Evolutionary conservation across 2,329 filamentous ascomycete species (phyloP), one percentile per base, ranked within the genome.

Genomic region (Verruconis gallopava): DNA sequence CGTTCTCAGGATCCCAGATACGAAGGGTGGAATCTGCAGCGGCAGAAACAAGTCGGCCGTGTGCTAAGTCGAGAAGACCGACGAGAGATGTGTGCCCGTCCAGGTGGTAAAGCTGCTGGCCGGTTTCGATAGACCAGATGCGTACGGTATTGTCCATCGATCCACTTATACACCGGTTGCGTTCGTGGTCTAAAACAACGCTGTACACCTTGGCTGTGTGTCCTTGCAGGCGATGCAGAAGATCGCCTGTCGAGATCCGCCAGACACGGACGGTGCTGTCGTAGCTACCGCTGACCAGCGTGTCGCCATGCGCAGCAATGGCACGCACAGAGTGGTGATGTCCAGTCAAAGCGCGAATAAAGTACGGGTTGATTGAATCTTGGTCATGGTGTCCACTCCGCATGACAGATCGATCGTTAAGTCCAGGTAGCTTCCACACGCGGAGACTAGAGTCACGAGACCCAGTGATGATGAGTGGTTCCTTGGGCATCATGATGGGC

Each of bases 111-210:
- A 96, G 67, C 50, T 86, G 84, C 1, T 79, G 68, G 1, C 91
- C 91, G 2, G 83, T 91, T 21, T 85, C 79, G 12, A 98, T 71
- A 46, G 89, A 91, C 91, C 91, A 98, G 11, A 98, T 89, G 63
- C 95, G 96, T 56, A 98, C 91, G 49, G 88, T 73, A 48, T 91
- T 94, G 59, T 98, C 91, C 91, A 98, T 98, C 4, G 88, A 94
- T 11, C 91, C 91, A 48, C 88, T 95, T 48, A 98, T 96, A 62
- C 91, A 98, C 32, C 89, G 81, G 55, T 93, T 93, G 45, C 91
- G 82, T 52, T 81, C 79, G 50, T 86, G 81, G 54, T 98, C 91
- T 17, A 96, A 68, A 5, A 98, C 91, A 5, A 98, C 91, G 46
- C 88, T 95, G 59, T 98, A 98, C 0, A 98, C 91, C 59, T 98